Conservation (phyloP, 176 grass and related monocot genomes). For the Lolium multiflorum region DNA sequence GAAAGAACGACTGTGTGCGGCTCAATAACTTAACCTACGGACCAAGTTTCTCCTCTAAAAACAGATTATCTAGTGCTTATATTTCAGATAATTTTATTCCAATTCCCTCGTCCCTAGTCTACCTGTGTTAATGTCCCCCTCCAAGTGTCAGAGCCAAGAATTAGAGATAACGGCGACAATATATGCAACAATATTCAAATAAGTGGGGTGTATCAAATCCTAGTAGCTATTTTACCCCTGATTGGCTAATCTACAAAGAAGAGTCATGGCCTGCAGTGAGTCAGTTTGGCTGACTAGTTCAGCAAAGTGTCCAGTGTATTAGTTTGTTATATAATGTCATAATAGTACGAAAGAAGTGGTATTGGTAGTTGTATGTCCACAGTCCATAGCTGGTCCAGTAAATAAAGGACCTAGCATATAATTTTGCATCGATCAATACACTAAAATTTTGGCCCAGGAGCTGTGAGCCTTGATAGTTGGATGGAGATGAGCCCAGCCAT, state of each 20-base stretch:
- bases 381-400: neutral
- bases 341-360: conserved; percentile 1
- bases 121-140: neutral
- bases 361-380: neutral
- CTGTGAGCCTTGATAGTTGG: conserved; percentile 5
- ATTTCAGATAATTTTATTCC: conserved; percentile 14
- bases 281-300: neutral
- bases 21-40: neutral
- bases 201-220: neutral
- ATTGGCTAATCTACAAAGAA: conserved; percentile 1
- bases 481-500: neutral
- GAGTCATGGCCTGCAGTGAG: neutral
- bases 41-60: conserved; percentile 18
- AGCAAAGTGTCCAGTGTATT: neutral
- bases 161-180: neutral
- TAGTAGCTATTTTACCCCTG: neutral
- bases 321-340: neutral
- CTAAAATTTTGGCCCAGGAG: neutral
- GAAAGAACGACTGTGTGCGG: neutral
- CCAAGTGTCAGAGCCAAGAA: neutral
- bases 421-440: conserved; percentile 13
- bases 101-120: neutral
- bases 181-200: neutral
- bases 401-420: conserved; percentile 13
- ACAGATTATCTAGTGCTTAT: conserved; percentile 1